Conservation (phyloP, 2,329 filamentous ascomycete genomes). For the Penicillium sp. region DNA sequence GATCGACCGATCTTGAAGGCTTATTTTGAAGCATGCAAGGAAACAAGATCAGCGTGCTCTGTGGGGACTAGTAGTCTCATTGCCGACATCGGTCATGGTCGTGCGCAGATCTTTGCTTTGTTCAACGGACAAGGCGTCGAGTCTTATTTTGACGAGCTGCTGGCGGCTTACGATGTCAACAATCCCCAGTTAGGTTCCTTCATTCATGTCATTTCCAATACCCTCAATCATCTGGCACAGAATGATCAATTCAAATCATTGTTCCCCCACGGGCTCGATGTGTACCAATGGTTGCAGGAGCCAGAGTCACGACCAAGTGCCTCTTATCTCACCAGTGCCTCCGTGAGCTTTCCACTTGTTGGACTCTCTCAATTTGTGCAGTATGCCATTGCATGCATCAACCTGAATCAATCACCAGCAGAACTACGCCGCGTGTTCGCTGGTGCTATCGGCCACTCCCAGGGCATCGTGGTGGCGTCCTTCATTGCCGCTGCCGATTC, state of each 20-base stretch:
- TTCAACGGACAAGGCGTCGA: not conserved
- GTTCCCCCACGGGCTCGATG: not conserved
- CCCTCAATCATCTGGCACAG: not conserved
- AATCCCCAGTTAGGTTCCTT: not conserved
- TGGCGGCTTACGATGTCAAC: not conserved
- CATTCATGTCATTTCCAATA: not conserved
- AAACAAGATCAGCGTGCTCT: not conserved
- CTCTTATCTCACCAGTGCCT: not conserved
- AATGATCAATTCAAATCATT: not conserved
- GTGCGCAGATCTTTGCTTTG: not conserved
- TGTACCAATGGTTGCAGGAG: not conserved
- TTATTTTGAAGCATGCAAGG: not conserved
- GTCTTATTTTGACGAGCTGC: not conserved
- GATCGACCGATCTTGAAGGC: not conserved
- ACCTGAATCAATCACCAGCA: not conserved
- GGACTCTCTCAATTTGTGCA: not conserved
- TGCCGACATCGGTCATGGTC: not conserved
- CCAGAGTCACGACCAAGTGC: not conserved
- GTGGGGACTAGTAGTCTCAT: not conserved
- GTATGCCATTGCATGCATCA: not conserved
- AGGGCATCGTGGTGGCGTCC: constrained; percentile 41
- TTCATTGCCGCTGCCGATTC: constrained; percentile 30
- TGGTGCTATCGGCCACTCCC: constrained; percentile 35
- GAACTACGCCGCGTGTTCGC: not conserved
- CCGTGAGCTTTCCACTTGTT: not conserved